These are phyloP conservation scores for Triticum aestivum DNA, from an alignment of 176 grass and related monocot genomes.

Conservation along the genomic window DNA sequence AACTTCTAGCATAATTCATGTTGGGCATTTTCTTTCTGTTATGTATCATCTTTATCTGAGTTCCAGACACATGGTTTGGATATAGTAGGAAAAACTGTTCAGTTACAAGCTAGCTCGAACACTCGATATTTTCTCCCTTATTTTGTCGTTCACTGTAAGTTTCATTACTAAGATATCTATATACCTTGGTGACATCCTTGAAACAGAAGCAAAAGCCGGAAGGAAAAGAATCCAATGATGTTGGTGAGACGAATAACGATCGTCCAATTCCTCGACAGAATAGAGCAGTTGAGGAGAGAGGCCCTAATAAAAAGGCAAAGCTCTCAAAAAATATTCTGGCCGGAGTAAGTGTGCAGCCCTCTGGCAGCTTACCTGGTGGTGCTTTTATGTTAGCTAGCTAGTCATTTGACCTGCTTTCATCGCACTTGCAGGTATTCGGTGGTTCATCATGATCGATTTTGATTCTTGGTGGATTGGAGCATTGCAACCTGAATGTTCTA, in stretches of 20 bases:
- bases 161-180: constrained; percentile 4
- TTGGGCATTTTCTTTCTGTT: background rate
- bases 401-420: background rate
- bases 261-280: constrained; percentile 71
- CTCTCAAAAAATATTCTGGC: constrained; percentile 74
- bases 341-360: constrained; percentile 48
- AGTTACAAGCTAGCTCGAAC: background rate
- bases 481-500: constrained; percentile 7
- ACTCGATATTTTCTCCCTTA: background rate
- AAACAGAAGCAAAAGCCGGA: constrained; percentile 73
- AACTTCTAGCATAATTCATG: background rate
- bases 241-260: constrained; percentile 30
- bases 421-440: constrained; percentile 53
- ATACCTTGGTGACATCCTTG: constrained; percentile 26
- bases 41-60: background rate
- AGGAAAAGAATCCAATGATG: constrained; percentile 35
- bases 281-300: constrained; percentile 41
- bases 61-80: background rate
- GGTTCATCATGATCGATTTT: constrained; percentile 30
- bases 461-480: background rate
- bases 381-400: background rate
- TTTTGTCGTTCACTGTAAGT: constrained; percentile 6
- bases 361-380: background rate
- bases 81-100: constrained; percentile 4
- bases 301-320: constrained; percentile 48